Evolutionary conservation across 805 yeast species (phyloP).

Genomic region (Monosporozyma siamensis): DNA sequence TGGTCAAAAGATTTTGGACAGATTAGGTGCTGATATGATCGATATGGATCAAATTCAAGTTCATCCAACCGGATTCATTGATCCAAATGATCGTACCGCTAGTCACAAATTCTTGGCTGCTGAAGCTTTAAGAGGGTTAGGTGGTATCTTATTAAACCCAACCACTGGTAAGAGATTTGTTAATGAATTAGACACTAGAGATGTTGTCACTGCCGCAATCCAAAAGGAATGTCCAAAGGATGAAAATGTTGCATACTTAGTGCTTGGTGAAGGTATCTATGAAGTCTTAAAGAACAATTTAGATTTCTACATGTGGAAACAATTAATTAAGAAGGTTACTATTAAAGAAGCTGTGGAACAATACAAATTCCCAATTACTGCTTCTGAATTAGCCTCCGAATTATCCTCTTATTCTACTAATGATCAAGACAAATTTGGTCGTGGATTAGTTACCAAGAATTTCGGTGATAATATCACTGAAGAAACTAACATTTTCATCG

Average conservation of each 20-base stretch:
- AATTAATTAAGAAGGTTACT: constrained; percentile 27
- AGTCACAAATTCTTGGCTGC: constrained; percentile 51
- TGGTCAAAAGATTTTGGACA: constrained; percentile 43
- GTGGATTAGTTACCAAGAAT: constrained; percentile 29
- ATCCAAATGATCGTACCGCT: constrained; percentile 32
- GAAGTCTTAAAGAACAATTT: constrained; percentile 39
- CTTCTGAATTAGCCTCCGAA: constrained; percentile 19
- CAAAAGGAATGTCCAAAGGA: constrained; percentile 23
- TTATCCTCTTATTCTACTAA: constrained; percentile 18
- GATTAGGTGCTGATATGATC: constrained; percentile 39
- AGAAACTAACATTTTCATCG: constrained; percentile 34
- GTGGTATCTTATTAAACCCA: constrained; percentile 44
- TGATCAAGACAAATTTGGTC: constrained; percentile 29
- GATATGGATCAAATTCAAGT: constrained; percentile 54
- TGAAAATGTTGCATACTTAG: constrained; percentile 28
- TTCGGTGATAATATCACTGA: constrained; percentile 22
- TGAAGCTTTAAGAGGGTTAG: constrained; percentile 50
- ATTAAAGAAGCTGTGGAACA: constrained; percentile 26
- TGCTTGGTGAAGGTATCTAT: constrained; percentile 38
- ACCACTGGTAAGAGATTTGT: constrained; percentile 41
- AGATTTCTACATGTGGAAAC: constrained; percentile 40
- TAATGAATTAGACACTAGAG: constrained; percentile 47
- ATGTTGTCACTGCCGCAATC: constrained; percentile 40
- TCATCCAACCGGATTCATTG: constrained; percentile 55
- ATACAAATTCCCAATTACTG: constrained; percentile 16